phyloP scores from a whole-genome alignment of 208 protist species.

The Angomonas deanei region DNA sequence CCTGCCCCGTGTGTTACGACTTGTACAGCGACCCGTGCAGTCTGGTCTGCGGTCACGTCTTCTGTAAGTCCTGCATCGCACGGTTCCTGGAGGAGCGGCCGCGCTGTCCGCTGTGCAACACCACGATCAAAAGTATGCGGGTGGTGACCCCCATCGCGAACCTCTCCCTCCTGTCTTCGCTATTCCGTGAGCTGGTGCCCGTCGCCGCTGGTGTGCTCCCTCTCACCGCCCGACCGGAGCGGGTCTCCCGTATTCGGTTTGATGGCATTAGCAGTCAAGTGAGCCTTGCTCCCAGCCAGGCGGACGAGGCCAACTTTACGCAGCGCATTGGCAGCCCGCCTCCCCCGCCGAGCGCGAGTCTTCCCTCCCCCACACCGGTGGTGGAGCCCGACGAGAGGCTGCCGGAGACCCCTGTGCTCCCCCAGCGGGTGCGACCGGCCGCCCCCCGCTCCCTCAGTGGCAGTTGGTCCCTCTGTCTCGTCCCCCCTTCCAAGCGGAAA shows the following conservation, averaged over 20 bases:
- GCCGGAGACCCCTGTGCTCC: background rate
- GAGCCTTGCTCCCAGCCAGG: background rate
- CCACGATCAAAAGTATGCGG: conserved; percentile 14
- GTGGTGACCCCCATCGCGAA: conserved; percentile 33
- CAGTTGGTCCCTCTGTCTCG: background rate
- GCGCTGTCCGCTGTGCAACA: conserved; percentile 75
- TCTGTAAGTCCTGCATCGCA: conserved; percentile 45
- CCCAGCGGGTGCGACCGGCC: background rate
- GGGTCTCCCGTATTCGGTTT: background rate
- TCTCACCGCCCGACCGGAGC: background rate
- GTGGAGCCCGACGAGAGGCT: background rate
- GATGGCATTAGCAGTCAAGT: background rate
- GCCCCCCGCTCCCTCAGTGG: background rate
- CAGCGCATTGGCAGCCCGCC: no score
- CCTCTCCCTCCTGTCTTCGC: conserved; percentile 30
- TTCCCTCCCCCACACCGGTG: background rate
- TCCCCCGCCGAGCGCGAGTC: background rate
- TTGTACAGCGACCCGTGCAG: conserved; percentile 45
- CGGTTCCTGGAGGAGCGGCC: conserved; percentile 42
- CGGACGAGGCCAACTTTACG: background rate
- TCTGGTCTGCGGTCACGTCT: conserved; percentile 66
- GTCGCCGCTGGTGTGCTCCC: background rate
- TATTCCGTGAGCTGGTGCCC: conserved; percentile 28
- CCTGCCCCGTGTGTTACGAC: conserved; percentile 58
- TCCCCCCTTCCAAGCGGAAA: background rate